These are phyloP conservation scores for Metroxylon sagu DNA, from an alignment of 176 grass and related monocot genomes.

Conservation along the genomic window DNA sequence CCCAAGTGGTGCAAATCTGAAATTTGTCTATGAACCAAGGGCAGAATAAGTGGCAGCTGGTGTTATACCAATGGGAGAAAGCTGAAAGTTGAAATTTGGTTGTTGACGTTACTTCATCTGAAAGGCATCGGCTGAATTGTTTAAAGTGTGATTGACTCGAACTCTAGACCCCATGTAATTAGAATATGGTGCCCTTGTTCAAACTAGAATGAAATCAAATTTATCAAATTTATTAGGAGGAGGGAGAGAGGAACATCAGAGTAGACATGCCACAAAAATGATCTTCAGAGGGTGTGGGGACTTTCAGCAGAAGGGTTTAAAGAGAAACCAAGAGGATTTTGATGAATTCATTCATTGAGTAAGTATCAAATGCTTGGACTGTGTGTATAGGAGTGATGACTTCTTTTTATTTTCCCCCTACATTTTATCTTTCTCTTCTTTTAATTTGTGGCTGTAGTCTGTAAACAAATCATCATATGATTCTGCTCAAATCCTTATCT, in stretches of 20 bases:
- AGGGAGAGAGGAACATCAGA: constrained; percentile 19
- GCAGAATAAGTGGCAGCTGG: too few species aligned
- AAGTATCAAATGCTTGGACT: constrained; percentile 1
- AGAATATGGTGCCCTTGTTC: too few species aligned
- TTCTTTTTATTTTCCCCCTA: constrained; percentile 1
- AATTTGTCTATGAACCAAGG: too few species aligned
- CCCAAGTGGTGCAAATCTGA: too few species aligned
- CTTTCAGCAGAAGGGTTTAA: not conserved
- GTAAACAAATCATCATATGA: not conserved
- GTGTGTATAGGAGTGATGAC: not conserved
- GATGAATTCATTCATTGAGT: constrained; percentile 10
- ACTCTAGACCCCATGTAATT: constrained; percentile 29
- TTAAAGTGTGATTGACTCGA: constrained; percentile 30
- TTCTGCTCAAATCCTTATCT: not conserved
- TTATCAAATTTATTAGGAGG: constrained; percentile 15
- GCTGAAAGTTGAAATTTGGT: too few species aligned
- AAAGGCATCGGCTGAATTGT: too few species aligned
- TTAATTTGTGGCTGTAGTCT: not conserved
- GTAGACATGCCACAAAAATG: not conserved
- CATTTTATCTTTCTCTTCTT: not conserved
- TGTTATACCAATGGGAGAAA: too few species aligned
- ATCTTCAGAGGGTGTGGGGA: not conserved
- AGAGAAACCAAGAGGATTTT: constrained; percentile 3
- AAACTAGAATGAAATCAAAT: too few species aligned
- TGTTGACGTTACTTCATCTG: too few species aligned